Evolutionary conservation across 2,329 filamentous ascomycete species (phyloP), one percentile per base, ranked within the genome.

Genomic region (Teratosphaeria nubilosa): DNA sequence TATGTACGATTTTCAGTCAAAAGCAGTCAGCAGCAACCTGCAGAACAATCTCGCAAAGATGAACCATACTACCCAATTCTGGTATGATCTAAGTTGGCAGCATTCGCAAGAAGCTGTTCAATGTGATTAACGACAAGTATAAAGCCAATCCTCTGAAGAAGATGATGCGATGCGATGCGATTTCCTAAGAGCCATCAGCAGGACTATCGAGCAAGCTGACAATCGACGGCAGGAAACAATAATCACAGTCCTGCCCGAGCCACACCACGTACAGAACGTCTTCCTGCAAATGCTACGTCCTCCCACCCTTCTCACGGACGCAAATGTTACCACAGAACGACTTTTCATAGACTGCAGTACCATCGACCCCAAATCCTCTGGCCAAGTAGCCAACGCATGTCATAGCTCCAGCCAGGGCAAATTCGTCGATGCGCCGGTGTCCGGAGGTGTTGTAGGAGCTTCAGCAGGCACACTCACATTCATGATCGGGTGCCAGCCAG

Each of bases 371-470:
- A 84, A 85, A 32, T 90, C 91, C 2, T 96, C 91, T 1, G 84
- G 84, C 45, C 81, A 85, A 64, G 86, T 97, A 5, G 90, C 91
- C 24, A 79, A 84, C 60, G 80, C 81, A 25, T 86, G 95, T 1
- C 82, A 79, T 58, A 81, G 82, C 5, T 83, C 84, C 1, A 79
- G 82, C 1, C 82, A 87, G 69, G 89, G 89, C 56, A 81, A 80
- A 56, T 96, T 97, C 69, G 86, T 96, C 59, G 94, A 99, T 71
- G 92, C 94, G 2, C 94, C 94, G 51, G 96, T 99, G 87, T 97
- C 92, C 0, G 94, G 94, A 53, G 94, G 94, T 55, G 91, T 96
- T 0, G 90, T 97, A 5, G 94, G 92, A 51, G 94, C 94, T 11
- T 80, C 84, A 5, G 90, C 90, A 13, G 94, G 88, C 34, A 91